phyloP scores from a whole-genome alignment of 1,284 basidiomycete genomes.

The Dichomitus squalens region DNA sequence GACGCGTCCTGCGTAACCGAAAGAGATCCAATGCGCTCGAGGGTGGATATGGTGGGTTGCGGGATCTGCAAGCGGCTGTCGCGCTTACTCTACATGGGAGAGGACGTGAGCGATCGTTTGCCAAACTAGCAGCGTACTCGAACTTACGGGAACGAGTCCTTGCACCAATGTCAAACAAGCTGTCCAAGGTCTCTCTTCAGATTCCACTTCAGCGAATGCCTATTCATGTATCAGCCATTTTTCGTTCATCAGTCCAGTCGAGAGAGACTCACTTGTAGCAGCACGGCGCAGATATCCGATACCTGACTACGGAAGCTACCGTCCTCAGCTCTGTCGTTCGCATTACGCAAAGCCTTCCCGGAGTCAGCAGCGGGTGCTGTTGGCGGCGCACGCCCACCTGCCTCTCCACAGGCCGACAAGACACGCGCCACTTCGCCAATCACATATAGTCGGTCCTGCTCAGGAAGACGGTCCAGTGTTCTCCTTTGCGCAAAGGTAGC shows the following conservation, averaged over 20 bases:
- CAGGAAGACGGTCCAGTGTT: constrained; percentile 46
- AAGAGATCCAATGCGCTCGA: constrained; percentile 42
- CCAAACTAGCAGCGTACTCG: constrained; percentile 5
- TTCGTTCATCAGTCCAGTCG: constrained; percentile 4
- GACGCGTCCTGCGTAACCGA: constrained; percentile 32
- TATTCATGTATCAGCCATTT: constrained; percentile 31
- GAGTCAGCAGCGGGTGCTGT: constrained; percentile 13
- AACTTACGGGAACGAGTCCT: constrained; percentile 46
- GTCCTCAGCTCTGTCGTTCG: constrained; percentile 15
- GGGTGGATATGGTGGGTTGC: constrained; percentile 40
- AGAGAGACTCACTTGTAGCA: constrained; percentile 48
- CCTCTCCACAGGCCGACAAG: constrained; percentile 23
- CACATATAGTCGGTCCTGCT: constrained; percentile 45
- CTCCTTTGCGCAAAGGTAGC: constrained; percentile 48
- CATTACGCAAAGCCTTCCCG: constrained; percentile 5
- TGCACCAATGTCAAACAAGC: constrained; percentile 44
- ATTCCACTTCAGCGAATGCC: constrained; percentile 26
- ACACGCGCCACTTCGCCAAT: constrained; percentile 37
- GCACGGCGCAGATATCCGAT: constrained; percentile 46
- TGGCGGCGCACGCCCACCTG: background rate
- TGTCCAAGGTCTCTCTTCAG: constrained; percentile 37
- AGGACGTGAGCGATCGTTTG: constrained; percentile 9
- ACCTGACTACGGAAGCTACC: constrained; percentile 43
- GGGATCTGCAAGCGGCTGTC: constrained; percentile 50
- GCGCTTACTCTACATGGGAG: constrained; percentile 43